These are phyloP conservation scores for Coniella lustricola DNA, from an alignment of 2,329 filamentous ascomycete genomes.

Conservation along the genomic window DNA sequence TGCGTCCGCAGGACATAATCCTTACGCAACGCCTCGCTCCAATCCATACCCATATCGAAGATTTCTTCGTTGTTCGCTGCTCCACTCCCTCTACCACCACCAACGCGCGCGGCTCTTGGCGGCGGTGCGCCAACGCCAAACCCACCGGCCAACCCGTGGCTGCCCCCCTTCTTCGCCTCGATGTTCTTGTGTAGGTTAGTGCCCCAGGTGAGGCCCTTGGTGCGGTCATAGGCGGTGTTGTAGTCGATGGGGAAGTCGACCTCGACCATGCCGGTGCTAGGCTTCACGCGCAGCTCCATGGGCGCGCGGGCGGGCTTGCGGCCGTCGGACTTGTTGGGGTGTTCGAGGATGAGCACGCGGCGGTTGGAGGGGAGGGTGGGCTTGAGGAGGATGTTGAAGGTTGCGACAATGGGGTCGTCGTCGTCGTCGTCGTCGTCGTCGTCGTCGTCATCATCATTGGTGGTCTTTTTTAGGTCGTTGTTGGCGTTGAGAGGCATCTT, in stretches of 20 bases:
- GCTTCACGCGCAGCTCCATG: conserved; percentile 73
- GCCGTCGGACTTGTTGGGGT: conserved; percentile 66
- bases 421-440: conserved; percentile 26
- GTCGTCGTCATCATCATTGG: no score
- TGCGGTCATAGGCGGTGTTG: conserved; percentile 68
- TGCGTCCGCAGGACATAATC: conserved; percentile 71
- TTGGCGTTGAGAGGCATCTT: background rate
- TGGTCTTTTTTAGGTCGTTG: no score
- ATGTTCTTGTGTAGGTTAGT: conserved; percentile 60
- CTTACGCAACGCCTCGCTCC: conserved; percentile 60
- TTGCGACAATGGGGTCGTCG: conserved; percentile 62
- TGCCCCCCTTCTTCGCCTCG: conserved; percentile 54
- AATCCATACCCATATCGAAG: conserved; percentile 45
- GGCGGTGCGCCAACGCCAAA: conserved; percentile 56
- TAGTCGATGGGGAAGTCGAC: conserved; percentile 81
- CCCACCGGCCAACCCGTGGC: conserved; percentile 64
- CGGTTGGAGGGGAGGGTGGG: conserved; percentile 55
- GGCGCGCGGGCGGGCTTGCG: conserved; percentile 48
- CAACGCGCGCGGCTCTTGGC: conserved; percentile 16
- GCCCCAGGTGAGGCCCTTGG: conserved; percentile 78
- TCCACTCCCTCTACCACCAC: conserved; percentile 26
- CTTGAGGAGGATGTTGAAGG: conserved; percentile 83
- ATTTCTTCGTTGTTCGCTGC: conserved; percentile 26
- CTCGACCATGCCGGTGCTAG: conserved; percentile 75
- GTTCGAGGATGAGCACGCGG: conserved; percentile 78